These are phyloP conservation scores for Peltaster fructicola DNA, from an alignment of 2,329 filamentous ascomycete genomes.

Conservation along the genomic window DNA sequence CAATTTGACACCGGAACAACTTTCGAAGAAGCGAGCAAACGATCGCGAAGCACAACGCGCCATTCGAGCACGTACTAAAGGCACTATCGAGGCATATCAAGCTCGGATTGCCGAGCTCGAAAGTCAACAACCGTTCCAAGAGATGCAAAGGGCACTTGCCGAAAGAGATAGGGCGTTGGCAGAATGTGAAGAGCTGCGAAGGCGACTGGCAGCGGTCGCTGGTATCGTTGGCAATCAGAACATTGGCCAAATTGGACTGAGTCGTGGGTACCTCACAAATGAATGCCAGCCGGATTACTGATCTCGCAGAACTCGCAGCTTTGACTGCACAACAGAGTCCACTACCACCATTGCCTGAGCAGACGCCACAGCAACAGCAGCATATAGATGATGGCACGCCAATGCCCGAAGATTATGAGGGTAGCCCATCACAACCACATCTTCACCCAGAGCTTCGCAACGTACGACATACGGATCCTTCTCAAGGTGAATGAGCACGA, in stretches of 20 bases:
- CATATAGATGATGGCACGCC: too few species aligned
- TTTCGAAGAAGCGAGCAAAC: slow-evolving; percentile 81
- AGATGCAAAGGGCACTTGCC: slow-evolving; percentile 56
- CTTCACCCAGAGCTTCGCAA: slow-evolving; percentile 19
- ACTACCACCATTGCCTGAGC: slow-evolving; percentile 15
- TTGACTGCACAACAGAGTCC: slow-evolving; percentile 28
- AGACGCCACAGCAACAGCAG: slow-evolving; percentile 4
- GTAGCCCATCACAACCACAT: slow-evolving; percentile 8
- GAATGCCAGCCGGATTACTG: too few species aligned
- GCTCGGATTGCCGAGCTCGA: slow-evolving; percentile 57
- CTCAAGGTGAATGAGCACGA: too few species aligned
- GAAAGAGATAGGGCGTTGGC: slow-evolving; percentile 53
- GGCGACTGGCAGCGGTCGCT: slow-evolving; percentile 32
- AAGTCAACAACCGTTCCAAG: slow-evolving; percentile 64
- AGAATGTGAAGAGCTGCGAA: slow-evolving; percentile 64
- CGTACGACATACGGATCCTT: too few species aligned
- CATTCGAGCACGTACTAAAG: slow-evolving; percentile 66
- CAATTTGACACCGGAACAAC: slow-evolving; percentile 71
- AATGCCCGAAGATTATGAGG: too few species aligned
- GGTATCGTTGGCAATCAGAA: slow-evolving; percentile 11
- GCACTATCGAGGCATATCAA: slow-evolving; percentile 60
- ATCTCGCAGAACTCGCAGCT: slow-evolving; percentile 26
- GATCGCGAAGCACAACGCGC: slow-evolving; percentile 75
- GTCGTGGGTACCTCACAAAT: slow-evolving; percentile 13
- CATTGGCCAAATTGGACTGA: slow-evolving; percentile 8